Base-by-base conservation (phyloP, 2,329 filamentous ascomycete genomes). In the Dactylonectria estremocensis region DNA sequence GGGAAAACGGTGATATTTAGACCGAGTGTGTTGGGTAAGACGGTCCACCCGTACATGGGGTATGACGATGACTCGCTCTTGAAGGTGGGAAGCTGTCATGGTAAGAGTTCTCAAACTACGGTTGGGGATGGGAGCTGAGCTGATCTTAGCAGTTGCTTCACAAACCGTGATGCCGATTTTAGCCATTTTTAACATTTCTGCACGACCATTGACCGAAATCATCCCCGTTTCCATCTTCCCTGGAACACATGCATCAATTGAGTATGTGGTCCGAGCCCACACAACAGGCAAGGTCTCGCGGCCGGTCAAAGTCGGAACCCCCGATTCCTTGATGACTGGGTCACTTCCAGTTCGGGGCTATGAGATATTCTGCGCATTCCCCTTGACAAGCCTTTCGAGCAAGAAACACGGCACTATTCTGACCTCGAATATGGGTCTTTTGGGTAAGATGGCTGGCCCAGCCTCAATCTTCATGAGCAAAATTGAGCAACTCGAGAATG, bases 381-480 rank as follows among this genome's bases (percentile, higher is more conserved):
- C 93, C 0, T 80, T 95, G 2, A 84, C 85, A 1, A 79, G 84
- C 0, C 90, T 95, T 70, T 79, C 82, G 1, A 83, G 82, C n/a
- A 69, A 78, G 20, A 75, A 74, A 22, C 67, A 73, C 37, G 71
- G 70, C 1, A 55, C 71, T 5, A 82, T 91, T 0, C 82, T 82
- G 49, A 84, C 95, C 2, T 90, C 93, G 1, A 90, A 92, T 18
- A 80, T 98, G 1, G 95, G 95, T 0, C 83, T 98, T 2, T 71
- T 97, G 3, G 92, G 89, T 2, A 97, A 98, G 80, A 97, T 98
- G 93, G 94, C 94, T 0, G 95, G 95, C 0, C 90, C 92, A 1
- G 95, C 94, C 1, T 95, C 94, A 0, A 87, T 97, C 8, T 83
- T 92, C 1, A 86, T 84, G 43, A 91, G 84, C n/a, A 85, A 88